phyloP scores from a whole-genome alignment of 2,329 filamentous ascomycete species.

The Fusarium neocosmosporiellum region DNA sequence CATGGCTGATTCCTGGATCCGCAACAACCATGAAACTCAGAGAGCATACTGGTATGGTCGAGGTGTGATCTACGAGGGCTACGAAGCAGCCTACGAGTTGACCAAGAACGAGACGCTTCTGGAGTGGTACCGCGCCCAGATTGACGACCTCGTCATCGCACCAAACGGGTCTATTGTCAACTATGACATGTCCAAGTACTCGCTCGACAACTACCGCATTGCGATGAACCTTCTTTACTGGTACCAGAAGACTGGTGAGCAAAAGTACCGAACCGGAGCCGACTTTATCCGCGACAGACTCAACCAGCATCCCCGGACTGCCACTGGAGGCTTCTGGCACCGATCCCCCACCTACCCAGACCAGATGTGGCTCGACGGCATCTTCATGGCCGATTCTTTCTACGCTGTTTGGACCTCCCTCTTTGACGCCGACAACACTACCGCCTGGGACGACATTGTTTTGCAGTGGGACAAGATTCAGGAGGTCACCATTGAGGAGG shows the following conservation, averaged over 20 bases:
- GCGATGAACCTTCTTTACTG: conserved; percentile 64
- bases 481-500: conserved; percentile 52
- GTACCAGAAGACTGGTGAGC: conserved; percentile 57
- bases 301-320: conserved; percentile 60
- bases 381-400: conserved; percentile 61
- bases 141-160: conserved; percentile 58
- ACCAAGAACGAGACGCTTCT: conserved; percentile 57
- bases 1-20: conserved; percentile 36
- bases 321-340: conserved; percentile 66
- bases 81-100: conserved; percentile 48
- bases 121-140: conserved; percentile 56
- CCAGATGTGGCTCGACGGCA: conserved; percentile 70
- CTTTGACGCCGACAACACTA: conserved; percentile 52
- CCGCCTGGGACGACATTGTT: conserved; percentile 58
- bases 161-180: conserved; percentile 55
- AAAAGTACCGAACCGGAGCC: conserved; percentile 62
- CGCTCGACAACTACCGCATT: conserved; percentile 64
- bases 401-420: conserved; percentile 54
- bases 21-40: conserved; percentile 35
- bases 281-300: conserved; percentile 58
- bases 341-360: conserved; percentile 57
- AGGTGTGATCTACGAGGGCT: conserved; percentile 34
- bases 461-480: conserved; percentile 60
- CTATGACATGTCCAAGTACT: conserved; percentile 61
- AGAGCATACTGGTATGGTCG: conserved; percentile 37